Evolutionary conservation across 805 yeast genomes (phyloP), one percentile per base, ranked within the genome.

Genomic region (Monosporozyma aerobia): DNA sequence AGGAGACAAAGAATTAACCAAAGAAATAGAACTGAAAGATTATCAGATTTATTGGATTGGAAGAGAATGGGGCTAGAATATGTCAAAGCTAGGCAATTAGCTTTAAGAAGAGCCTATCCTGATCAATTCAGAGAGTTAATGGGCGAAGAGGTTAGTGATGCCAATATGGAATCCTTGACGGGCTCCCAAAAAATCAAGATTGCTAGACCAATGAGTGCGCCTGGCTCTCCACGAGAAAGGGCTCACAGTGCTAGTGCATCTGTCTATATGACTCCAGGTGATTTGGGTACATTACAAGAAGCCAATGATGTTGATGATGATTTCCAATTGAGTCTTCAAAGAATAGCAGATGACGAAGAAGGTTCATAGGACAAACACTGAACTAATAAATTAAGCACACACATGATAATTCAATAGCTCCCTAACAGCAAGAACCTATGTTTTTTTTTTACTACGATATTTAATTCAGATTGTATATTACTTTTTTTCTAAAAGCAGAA

Each of bases 1-100:
- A 83, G 97, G 71, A 86, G 99, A 72, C 97, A 94, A 71, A 81
- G 99, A 72, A 92, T 92, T 73, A 94, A 94, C 71, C 98, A 92
- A 75, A 83, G 99, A 74, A 92, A 92, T 71, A 81, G 99, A 70
- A 94, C 97, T 30, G 99, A 92, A 73, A 78, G 99, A 61, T 77
- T 92, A 57, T 83, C 94, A 49, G 98, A 94, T 68, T 73, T 92
- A 62, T 79, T 92, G 55, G 99, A 92, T 73, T 92, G 99, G 99
- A 88, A 87, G 71, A 80, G 98, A 63, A 90, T 92, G 98, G 99
- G 99, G 0, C 75, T 92, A 51, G 99, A 94, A 70, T 92, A 92
- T 69, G 82, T 88, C 63, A 92, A 92, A 74, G 98, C 98, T 14
- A 82, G 98, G 63, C 90, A 87, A 64, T 78, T 92, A 61, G 89